Percentiles rank a stretch among this genome's conserved stretches.
These are phyloP conservation scores for Cutaneotrichosporon mucoides DNA, from an alignment of 1,284 basidiomycete genomes.

Conservation along the genomic window DNA sequence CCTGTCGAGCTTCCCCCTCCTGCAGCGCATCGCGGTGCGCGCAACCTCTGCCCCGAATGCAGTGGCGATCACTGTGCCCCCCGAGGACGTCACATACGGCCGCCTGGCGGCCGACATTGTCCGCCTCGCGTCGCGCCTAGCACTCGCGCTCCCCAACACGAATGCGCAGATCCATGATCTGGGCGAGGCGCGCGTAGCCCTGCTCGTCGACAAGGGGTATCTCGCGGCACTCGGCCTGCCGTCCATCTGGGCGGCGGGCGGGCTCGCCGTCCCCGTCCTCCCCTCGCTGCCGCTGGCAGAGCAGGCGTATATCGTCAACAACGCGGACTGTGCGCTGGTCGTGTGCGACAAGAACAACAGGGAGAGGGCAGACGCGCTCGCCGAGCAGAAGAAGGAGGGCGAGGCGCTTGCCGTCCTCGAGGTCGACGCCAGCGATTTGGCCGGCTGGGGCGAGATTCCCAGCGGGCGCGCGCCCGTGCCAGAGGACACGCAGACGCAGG, in stretches of 20 bases:
- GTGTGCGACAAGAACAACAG: slow-evolving; percentile 27
- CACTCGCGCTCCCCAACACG: background rate
- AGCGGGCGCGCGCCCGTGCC: too few species aligned
- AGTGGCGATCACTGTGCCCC: slow-evolving; percentile 25
- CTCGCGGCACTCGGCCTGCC: slow-evolving; percentile 27
- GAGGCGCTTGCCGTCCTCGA: slow-evolving; percentile 8
- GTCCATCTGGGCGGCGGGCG: slow-evolving; percentile 32
- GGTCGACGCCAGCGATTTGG: background rate
- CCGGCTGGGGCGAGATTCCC: too few species aligned
- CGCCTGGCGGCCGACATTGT: slow-evolving; percentile 23
- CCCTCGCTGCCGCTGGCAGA: slow-evolving; percentile 39
- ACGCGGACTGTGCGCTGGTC: slow-evolving; percentile 31
- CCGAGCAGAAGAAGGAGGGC: slow-evolving; percentile 17
- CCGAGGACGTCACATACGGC: slow-evolving; percentile 17
- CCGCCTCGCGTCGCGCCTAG: slow-evolving; percentile 8
- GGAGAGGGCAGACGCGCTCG: slow-evolving; percentile 30
- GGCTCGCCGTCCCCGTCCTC: slow-evolving; percentile 37
- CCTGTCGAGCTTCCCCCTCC: slow-evolving; percentile 18
- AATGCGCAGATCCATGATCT: slow-evolving; percentile 3
- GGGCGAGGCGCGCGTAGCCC: slow-evolving; percentile 23
- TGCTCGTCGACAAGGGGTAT: slow-evolving; percentile 32
- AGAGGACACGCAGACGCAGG: too few species aligned
- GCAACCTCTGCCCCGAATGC: slow-evolving; percentile 14
- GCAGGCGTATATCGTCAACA: slow-evolving; percentile 36
- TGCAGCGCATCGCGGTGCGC: slow-evolving; percentile 19